Evolutionary conservation across 2,329 filamentous ascomycete species (phyloP).

Genomic region (Sarocladium strictum): DNA sequence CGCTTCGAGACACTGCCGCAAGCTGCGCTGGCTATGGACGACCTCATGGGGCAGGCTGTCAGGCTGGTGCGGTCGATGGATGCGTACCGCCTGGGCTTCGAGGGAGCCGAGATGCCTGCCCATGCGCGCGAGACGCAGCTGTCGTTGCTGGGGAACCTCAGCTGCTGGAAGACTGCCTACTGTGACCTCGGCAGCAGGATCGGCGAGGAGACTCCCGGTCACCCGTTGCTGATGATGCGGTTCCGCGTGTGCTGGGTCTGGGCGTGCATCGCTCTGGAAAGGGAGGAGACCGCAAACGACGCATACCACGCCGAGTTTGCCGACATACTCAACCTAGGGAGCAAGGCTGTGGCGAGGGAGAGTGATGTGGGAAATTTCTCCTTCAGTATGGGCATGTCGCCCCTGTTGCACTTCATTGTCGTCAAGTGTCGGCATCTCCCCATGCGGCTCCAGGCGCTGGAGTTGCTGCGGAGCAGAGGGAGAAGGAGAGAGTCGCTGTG

Average conservation of each 20-base stretch:
- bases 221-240: slow-evolving; percentile 21
- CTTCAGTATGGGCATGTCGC: slow-evolving; percentile 35
- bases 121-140: slow-evolving; percentile 19
- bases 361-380: slow-evolving; percentile 23
- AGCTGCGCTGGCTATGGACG: slow-evolving; percentile 25
- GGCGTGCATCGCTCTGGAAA: slow-evolving; percentile 22
- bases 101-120: slow-evolving; percentile 9
- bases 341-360: not conserved
- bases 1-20: not conserved
- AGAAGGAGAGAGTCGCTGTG: slow-evolving; percentile 29
- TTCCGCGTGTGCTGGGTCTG: slow-evolving; percentile 27
- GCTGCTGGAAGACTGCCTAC: slow-evolving; percentile 25
- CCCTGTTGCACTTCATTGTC: slow-evolving; percentile 30
- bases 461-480: slow-evolving; percentile 23
- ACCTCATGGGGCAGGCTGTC: slow-evolving; percentile 20
- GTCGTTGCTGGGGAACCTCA: slow-evolving; percentile 17
- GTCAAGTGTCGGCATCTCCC: slow-evolving; percentile 32
- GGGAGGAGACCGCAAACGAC: slow-evolving; percentile 30
- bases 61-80: slow-evolving; percentile 24
- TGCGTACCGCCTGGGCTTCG: slow-evolving; percentile 19
- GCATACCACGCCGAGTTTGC: slow-evolving; percentile 21
- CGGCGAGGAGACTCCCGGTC: slow-evolving; percentile 7
- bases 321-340: slow-evolving; percentile 22
- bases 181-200: slow-evolving; percentile 10
- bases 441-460: slow-evolving; percentile 27